Evolutionary conservation across 257 asterid species (phyloP).

Genomic region (Gentiana straminea): DNA sequence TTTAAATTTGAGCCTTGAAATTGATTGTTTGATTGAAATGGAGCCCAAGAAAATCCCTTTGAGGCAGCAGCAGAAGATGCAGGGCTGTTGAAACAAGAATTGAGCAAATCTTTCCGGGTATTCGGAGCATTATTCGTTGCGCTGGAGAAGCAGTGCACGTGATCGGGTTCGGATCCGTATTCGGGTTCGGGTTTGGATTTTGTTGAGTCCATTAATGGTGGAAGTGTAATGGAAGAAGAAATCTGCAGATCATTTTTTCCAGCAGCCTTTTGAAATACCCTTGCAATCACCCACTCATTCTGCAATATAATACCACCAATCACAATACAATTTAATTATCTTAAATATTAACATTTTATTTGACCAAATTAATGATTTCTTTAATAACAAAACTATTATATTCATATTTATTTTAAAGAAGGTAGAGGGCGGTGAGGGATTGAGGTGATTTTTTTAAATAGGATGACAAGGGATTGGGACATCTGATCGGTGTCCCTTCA

Average conservation of each 20-base stretch:
- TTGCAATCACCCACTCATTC: slow-evolving; percentile 94
- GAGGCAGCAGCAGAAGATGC: slow-evolving; percentile 8
- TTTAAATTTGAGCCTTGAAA: slow-evolving; percentile 14
- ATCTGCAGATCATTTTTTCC: slow-evolving; percentile 72
- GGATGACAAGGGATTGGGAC: too few relatives aligned
- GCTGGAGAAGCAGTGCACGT: slow-evolving; percentile 97
- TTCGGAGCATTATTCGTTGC: slow-evolving; percentile 11
- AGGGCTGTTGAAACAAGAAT: slow-evolving; percentile 16
- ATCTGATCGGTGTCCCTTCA: too few relatives aligned
- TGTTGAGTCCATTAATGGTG: slow-evolving; percentile 14
- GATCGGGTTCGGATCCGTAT: slow-evolving; percentile 9
- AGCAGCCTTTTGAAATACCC: slow-evolving; percentile 66
- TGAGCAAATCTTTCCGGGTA: slow-evolving; percentile 25
- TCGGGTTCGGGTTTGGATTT: slow-evolving; percentile 8
- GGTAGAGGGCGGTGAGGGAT: too few relatives aligned
- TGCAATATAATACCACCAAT: slow-evolving; percentile 10
- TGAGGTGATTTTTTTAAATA: too few relatives aligned
- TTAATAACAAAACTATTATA: too few relatives aligned
- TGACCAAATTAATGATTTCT: too few relatives aligned
- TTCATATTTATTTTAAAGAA: too few relatives aligned
- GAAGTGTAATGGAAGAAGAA: slow-evolving; percentile 47
- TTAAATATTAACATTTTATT: too few relatives aligned
- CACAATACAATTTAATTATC: too few relatives aligned
- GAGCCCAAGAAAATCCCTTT: slow-evolving; percentile 23
- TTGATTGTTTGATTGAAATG: slow-evolving; percentile 25